These are phyloP conservation scores for Cyclotella sp. DNA, from an alignment of 108 stramenopile genomes.

Conservation along the genomic window DNA sequence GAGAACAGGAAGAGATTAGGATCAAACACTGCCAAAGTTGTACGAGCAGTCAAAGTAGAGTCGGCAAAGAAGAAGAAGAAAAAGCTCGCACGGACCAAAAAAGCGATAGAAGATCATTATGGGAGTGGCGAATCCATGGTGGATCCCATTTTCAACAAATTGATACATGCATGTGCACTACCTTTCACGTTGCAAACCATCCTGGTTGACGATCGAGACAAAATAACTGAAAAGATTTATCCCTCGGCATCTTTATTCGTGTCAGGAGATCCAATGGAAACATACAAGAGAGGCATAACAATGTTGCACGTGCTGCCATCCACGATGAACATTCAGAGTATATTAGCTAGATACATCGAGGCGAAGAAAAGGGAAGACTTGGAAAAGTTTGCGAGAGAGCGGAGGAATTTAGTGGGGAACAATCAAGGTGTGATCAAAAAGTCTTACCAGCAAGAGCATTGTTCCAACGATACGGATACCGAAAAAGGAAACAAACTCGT, in stretches of 20 bases:
- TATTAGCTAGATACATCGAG: slow-evolving; percentile 31
- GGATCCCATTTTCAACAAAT: slow-evolving; percentile 12
- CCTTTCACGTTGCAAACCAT: slow-evolving; percentile 57
- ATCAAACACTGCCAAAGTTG: slow-evolving; percentile 12
- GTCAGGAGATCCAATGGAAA: not conserved
- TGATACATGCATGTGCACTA: slow-evolving; percentile 33
- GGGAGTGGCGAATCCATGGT: not conserved
- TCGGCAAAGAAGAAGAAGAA: slow-evolving; percentile 23
- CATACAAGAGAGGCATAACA: slow-evolving; percentile 19
- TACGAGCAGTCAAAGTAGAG: slow-evolving; percentile 7
- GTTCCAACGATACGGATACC: not conserved
- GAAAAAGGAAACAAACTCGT: no score
- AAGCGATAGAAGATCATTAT: slow-evolving; percentile 3
- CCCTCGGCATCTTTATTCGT: slow-evolving; percentile 20
- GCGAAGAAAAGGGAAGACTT: slow-evolving; percentile 33
- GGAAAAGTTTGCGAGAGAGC: slow-evolving; percentile 31
- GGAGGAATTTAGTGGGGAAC: not conserved
- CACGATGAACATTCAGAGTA: slow-evolving; percentile 10
- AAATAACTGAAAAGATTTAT: slow-evolving; percentile 42
- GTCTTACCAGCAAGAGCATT: slow-evolving; percentile 1
- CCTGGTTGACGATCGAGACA: slow-evolving; percentile 52
- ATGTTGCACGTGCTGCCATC: slow-evolving; percentile 46
- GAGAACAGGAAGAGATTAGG: slow-evolving; percentile 39
- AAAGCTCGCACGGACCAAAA: slow-evolving; percentile 15
- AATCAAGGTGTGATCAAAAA: not conserved